Evolutionary conservation across 1,139 yeast species (phyloP).

Genomic region (Insectozyma bohioensis): DNA sequence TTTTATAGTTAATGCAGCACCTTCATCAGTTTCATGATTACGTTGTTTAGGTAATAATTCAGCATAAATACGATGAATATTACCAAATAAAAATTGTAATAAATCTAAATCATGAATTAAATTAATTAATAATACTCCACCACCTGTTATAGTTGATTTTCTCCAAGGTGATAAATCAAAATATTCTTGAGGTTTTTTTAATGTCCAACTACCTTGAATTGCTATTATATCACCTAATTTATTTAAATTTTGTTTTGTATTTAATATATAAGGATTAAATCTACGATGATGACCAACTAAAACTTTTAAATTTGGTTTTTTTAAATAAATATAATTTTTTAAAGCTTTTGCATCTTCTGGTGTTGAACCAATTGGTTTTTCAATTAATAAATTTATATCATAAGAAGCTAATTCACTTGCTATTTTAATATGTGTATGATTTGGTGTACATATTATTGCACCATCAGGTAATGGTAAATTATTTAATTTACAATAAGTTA

Average conservation of each 20-base stretch:
- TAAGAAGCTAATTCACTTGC: conserved; percentile 33
- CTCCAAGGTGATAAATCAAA: conserved; percentile 43
- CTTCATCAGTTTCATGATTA: conserved; percentile 33
- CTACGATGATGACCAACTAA: conserved; percentile 47
- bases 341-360: conserved; percentile 36
- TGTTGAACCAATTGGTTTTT: conserved; percentile 42
- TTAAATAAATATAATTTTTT: conserved; percentile 24
- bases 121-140: conserved; percentile 44
- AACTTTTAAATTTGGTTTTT: conserved; percentile 24
- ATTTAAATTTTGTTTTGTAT: conserved; percentile 30
- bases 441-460: conserved; percentile 45
- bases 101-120: conserved; percentile 45
- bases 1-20: conserved; percentile 39
- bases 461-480: conserved; percentile 34
- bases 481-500: conserved; percentile 25
- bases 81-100: conserved; percentile 42
- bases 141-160: conserved; percentile 32
- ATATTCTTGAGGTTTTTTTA: conserved; percentile 36
- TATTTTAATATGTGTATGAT: conserved; percentile 38
- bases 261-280: conserved; percentile 42
- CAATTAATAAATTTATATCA: conserved; percentile 40
- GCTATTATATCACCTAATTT: conserved; percentile 35
- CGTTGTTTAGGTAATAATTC: conserved; percentile 36
- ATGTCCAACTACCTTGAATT: conserved; percentile 44
- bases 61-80: conserved; percentile 39